Percentiles rank a stretch among this genome's conserved stretches.
Conservation (phyloP, 208 protist species). For the Crithidia expoeki region DNA sequence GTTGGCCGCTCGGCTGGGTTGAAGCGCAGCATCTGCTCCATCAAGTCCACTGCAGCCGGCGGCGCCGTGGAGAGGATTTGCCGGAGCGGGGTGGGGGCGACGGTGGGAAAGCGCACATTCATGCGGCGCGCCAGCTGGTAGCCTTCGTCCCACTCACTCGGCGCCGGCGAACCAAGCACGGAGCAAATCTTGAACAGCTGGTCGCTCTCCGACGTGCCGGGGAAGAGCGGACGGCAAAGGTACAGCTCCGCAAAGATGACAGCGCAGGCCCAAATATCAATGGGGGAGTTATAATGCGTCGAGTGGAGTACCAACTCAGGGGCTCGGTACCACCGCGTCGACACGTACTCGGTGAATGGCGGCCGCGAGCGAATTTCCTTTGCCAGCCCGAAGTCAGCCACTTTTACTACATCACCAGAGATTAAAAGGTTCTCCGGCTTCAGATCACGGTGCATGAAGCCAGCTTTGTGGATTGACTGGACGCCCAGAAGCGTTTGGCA, state of each 20-base stretch:
- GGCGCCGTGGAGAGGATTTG: constrained; percentile 91
- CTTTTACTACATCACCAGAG: constrained; percentile 93
- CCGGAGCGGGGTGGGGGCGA: constrained; percentile 87
- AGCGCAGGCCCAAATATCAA: constrained; percentile 97
- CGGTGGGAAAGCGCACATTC: constrained; percentile 95
- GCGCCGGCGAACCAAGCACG: constrained; percentile 90
- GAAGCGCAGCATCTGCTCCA: constrained; percentile 95
- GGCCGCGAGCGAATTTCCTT: constrained; percentile 96
- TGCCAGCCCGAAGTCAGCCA: constrained; percentile 97
- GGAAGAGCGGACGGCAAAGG: constrained; percentile 94
- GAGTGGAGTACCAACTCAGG: constrained; percentile 98
- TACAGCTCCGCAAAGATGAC: constrained; percentile 97
- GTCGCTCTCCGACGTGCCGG: constrained; percentile 94
- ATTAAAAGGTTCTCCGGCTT: constrained; percentile 95
- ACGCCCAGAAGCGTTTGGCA: constrained; percentile 88
- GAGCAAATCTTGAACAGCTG: constrained; percentile 97
- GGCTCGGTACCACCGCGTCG: constrained; percentile 97
- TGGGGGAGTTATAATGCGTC: constrained; percentile 97
- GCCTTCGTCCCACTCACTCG: constrained; percentile 93
- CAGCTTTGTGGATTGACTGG: constrained; percentile 90
- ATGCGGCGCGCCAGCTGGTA: constrained; percentile 89
- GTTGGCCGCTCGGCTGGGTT: constrained; percentile 96
- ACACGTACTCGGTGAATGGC: constrained; percentile 98
- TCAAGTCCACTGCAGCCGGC: constrained; percentile 95
- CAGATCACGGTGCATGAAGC: constrained; percentile 95